A percentile compares a stretch with the other conserved stretches of the same genome.
Conservation (phyloP, 2,329 filamentous ascomycete species). For the Diatrype stigma region DNA sequence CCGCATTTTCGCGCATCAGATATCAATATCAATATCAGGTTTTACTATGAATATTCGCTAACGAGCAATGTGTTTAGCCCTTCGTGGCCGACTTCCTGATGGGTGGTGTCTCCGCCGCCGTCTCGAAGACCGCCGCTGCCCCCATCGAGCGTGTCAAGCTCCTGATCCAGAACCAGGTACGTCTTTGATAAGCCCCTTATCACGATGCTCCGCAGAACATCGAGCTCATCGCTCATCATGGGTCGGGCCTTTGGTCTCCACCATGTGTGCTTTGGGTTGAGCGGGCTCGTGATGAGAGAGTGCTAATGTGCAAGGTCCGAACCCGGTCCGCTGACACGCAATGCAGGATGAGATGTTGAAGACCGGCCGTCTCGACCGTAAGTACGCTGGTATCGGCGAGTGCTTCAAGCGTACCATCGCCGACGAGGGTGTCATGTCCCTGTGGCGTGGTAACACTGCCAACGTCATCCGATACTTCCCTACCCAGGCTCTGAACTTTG, state of each 20-base stretch:
- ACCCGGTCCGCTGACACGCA: conserved; percentile 27
- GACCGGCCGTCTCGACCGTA: conserved; percentile 94
- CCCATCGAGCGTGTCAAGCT: conserved; percentile 99
- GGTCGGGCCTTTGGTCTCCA: neutral
- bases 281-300: neutral
- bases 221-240: neutral
- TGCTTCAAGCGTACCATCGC: conserved; percentile 92
- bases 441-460: conserved; percentile 99
- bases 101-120: conserved; percentile 99
- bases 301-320: neutral
- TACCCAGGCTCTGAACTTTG: conserved; percentile 99
- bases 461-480: conserved; percentile 99
- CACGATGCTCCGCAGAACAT: neutral
- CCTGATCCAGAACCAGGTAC: conserved; percentile 99
- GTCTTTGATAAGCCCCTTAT: conserved; percentile 32
- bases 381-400: conserved; percentile 89
- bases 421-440: conserved; percentile 87
- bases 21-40: conserved; percentile 28
- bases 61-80: conserved; percentile 25
- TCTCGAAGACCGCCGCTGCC: conserved; percentile 99
- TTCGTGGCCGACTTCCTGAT: conserved; percentile 53
- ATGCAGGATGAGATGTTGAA: conserved; percentile 99
- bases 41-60: conserved; percentile 9
- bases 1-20: conserved; percentile 3
- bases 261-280: no score